Evolutionary conservation across 2,329 filamentous ascomycete genomes (phyloP), one percentile per base, ranked within the genome.

Genomic region (Byssoonygena ceratinophila): DNA sequence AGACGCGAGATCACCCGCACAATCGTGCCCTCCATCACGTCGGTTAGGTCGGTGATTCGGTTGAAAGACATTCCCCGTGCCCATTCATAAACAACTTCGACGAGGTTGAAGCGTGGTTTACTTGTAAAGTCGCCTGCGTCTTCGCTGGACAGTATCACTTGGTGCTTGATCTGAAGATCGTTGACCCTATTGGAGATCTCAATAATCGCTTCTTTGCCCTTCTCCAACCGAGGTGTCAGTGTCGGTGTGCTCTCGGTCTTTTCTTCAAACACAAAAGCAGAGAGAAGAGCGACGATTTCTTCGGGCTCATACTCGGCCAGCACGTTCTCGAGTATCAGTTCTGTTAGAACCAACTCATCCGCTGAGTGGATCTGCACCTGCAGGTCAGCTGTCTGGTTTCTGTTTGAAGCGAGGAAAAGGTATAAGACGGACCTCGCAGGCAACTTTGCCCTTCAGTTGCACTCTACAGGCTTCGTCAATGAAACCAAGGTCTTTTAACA

Each of bases 41-140:
- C 91, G 6, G 92, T 98, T 64, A 98, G 72, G 59, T 91, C 86
- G 0, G 91, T 97, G 60, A 98, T 98, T 59, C 92, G 91, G 71
- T 94, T 94, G 76, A 98, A 98, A 49, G 87, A 91, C 88, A 97
- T 97, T 23, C 92, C 92, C 46, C 88, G 77, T 8, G 92, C 92
- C 92, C 92, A 98, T 69, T 98, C 92, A 66, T 97, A 96, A 31
- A 98, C 94, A 0, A 98, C 92, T 69, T 98, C 92, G 66, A 95
- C 89, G 52, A 98, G 78, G 1, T 91, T 92, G 65, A 98, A 98
- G 8, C 91, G 80, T 1, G 90, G 88, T 51, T 84, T 79, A 55
- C 82, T 88, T 32, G 87, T 85, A 64, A 96, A 96, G 68, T 97
- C 91, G 62, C 94, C 95, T 54, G 84, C 85, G 65, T 96, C 91